A percentile compares a stretch with the other conserved stretches of the same genome.
Conservation (phyloP, 768 basidiomycete species). For the Amanita thiersii region DNA sequence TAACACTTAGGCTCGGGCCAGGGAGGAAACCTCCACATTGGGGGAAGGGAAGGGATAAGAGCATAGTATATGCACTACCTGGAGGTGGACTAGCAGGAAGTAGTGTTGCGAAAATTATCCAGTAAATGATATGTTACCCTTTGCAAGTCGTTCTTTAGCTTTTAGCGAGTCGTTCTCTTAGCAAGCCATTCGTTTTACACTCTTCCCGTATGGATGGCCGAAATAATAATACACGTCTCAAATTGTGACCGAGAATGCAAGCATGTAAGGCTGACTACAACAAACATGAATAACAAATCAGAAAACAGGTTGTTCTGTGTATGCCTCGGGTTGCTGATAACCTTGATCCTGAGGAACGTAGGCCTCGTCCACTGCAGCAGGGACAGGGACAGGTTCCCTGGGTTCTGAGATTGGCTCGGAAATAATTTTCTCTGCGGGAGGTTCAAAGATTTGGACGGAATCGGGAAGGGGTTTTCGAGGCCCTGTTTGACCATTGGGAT, state of each 20-base stretch:
- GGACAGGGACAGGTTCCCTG: conserved; percentile 54
- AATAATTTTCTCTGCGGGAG: conserved; percentile 84
- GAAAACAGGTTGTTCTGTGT: conserved; percentile 48
- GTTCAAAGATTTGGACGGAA: conserved; percentile 84
- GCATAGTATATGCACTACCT: conserved; percentile 33
- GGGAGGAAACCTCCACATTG: conserved; percentile 18
- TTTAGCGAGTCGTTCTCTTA: too few relatives aligned
- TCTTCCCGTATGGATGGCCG: conserved; percentile 10
- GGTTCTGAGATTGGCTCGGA: conserved; percentile 88
- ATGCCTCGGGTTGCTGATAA: conserved; percentile 32
- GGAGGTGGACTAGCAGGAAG: conserved; percentile 41
- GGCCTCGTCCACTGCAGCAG: conserved; percentile 46
- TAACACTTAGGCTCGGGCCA: conserved; percentile 25
- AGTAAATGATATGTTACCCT: conserved; percentile 2
- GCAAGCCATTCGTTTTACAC: conserved; percentile 11
- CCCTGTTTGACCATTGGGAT: conserved; percentile 85
- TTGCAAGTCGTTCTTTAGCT: too few relatives aligned
- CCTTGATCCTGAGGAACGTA: conserved; percentile 35
- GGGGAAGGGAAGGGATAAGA: conserved; percentile 18
- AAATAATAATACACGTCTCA: not conserved
- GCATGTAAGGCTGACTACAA: not conserved
- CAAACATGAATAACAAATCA: conserved; percentile 31
- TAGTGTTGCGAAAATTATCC: conserved; percentile 24
- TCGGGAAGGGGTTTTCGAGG: conserved; percentile 94
- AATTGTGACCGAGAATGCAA: not conserved